Base-by-base conservation (phyloP, 164 flowering plant species). In the Cinnamomum micranthum region DNA sequence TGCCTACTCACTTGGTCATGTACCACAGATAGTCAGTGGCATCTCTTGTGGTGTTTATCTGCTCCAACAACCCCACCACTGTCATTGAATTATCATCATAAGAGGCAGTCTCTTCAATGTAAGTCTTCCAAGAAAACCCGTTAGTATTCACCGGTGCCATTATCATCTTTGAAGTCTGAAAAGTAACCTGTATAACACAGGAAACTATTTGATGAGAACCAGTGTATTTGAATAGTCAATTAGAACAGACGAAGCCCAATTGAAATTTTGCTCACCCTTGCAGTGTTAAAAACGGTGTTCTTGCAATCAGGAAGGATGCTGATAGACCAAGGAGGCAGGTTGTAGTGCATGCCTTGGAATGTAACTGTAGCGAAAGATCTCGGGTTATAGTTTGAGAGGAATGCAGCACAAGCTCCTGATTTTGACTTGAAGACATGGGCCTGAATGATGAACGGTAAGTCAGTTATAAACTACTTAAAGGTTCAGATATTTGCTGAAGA, bases 251-350 rank as follows among this genome's bases (percentile, higher is more conserved):
- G 11, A 41, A 41, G 11, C 10, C 67, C 23, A 66, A 14, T 23
- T 47, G 9, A 59, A 25, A 27, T 2, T 35, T 14, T 64, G 64
- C 85, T 80, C 84, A 94, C 98, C 88, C 84, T 86, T 73, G 98
- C 98, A 47, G 98, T 92, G 85, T 95, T 95, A 81, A 80, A 91
- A 80, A 87, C 90, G 7, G 72, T 91, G 71, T 81, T 92, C 80
- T 86, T 92, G 90, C 98, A 94, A 82, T 92, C 97, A 31, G 98
- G 98, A 22, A 94, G 90, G 74, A 94, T 90, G 85, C 98, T 94
- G 81, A 94, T 76, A 7, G 98, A 94, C 95, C 97, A 92, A 58
- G 94, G 89, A 71, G 98, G 97, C 75, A 95, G 79, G 71, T 91
- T 86, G 76, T 91, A 94, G 31, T 77, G 85, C 69, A 11, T 22